Conservation (phyloP, 345 rosid genomes). For the Conringia planisiliqua region DNA sequence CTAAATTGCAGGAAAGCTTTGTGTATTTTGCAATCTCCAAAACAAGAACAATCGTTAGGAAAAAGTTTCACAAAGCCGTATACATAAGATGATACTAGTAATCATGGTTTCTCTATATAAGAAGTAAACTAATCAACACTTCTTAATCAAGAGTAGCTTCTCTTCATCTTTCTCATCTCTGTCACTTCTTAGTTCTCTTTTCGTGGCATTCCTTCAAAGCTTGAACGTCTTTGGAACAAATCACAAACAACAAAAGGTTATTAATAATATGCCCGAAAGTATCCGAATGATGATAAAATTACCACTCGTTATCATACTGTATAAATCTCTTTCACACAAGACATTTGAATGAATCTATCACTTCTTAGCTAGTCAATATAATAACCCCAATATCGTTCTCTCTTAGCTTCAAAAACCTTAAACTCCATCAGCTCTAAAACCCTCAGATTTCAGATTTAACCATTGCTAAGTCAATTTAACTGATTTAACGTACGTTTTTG, state of each 20-base stretch:
- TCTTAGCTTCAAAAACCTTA: not conserved
- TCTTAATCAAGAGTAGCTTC: not conserved
- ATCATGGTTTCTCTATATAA: conserved; percentile 5
- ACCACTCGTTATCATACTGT: not conserved
- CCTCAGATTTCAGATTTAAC: not conserved
- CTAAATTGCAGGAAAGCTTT: not conserved
- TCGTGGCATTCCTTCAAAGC: conserved; percentile 29
- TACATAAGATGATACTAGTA: not conserved
- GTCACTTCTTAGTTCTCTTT: conserved; percentile 37
- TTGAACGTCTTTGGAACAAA: conserved; percentile 35
- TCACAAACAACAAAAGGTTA: not conserved
- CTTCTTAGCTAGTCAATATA: not conserved
- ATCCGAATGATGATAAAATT: not conserved
- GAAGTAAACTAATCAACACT: not conserved
- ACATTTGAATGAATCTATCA: not conserved
- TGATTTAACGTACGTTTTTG: conserved; percentile 55
- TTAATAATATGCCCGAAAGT: not conserved
- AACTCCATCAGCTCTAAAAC: conserved; percentile 12
- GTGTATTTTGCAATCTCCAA: not conserved
- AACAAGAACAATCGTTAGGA: not conserved
- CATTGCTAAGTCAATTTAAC: not conserved
- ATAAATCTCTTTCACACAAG: not conserved
- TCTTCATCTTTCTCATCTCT: conserved; percentile 2
- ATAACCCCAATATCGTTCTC: not conserved
- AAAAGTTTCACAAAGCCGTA: not conserved